Conservation (phyloP, 179 eudicot genomes). For the Silene noctiflora region DNA sequence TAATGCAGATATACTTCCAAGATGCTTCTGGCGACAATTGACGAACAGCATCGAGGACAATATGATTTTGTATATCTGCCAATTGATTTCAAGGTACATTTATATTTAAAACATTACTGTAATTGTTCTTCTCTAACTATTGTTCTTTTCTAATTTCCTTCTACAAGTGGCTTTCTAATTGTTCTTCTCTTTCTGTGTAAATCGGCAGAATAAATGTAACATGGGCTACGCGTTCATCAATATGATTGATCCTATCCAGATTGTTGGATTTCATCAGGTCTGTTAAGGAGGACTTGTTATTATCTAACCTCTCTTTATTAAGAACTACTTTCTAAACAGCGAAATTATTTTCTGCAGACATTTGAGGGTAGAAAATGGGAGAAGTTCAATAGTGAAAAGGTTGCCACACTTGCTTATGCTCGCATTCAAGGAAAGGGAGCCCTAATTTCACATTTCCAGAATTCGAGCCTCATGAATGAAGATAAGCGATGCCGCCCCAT, state of each 20-base stretch:
- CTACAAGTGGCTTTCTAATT: neutral
- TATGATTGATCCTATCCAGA: slow-evolving; percentile 66
- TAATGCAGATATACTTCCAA: slow-evolving; percentile 71
- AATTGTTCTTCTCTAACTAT: too few species aligned
- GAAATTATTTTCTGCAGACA: slow-evolving; percentile 38
- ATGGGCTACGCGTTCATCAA: slow-evolving; percentile 88
- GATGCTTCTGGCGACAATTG: slow-evolving; percentile 88
- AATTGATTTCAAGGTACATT: slow-evolving; percentile 79
- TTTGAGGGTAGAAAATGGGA: slow-evolving; percentile 75
- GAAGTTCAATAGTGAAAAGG: slow-evolving; percentile 75
- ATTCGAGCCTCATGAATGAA: slow-evolving; percentile 77
- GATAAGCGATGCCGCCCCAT: slow-evolving; percentile 78
- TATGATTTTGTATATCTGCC: slow-evolving; percentile 82
- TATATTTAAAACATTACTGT: neutral
- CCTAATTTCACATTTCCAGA: slow-evolving; percentile 73
- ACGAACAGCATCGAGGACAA: slow-evolving; percentile 72
- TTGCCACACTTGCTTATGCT: slow-evolving; percentile 69
- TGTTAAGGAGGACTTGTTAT: slow-evolving; percentile 20
- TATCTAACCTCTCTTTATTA: slow-evolving; percentile 34
- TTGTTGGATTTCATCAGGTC: slow-evolving; percentile 65
- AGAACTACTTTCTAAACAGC: slow-evolving; percentile 5
- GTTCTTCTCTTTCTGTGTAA: neutral
- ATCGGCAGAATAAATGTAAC: slow-evolving; percentile 81
- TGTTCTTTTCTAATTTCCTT: too few species aligned
- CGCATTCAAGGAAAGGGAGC: slow-evolving; percentile 70